Conservation (phyloP, 345 rosid species). For the Iberis pinnata region DNA sequence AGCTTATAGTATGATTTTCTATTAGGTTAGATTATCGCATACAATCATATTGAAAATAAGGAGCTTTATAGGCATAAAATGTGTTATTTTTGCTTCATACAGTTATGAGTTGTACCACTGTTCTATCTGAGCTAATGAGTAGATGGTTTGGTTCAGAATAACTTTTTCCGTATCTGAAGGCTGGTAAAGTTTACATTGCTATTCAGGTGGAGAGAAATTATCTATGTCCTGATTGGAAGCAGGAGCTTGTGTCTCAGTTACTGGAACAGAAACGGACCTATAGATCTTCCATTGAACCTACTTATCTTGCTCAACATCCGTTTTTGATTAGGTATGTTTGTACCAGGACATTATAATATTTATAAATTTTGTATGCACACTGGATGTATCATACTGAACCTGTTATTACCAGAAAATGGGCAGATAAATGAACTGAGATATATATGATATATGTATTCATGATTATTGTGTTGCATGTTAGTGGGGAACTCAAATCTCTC, state of each 20-base stretch:
- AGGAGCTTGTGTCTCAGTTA: conserved; percentile 87
- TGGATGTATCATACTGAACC: conserved; percentile 13
- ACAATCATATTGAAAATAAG: too few relatives aligned
- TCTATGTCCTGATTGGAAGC: conserved; percentile 90
- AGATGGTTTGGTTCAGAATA: conserved; percentile 8
- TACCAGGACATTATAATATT: background rate
- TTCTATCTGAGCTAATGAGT: background rate
- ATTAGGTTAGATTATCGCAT: too few relatives aligned
- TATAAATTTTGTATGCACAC: background rate
- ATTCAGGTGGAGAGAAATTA: conserved; percentile 91
- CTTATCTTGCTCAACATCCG: conserved; percentile 96
- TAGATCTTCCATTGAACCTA: conserved; percentile 38
- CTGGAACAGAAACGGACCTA: conserved; percentile 64
- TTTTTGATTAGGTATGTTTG: conserved; percentile 75
- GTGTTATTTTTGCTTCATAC: background rate
- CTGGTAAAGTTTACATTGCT: conserved; percentile 55
- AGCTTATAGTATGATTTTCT: too few relatives aligned
- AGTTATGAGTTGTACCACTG: background rate
- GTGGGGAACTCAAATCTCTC: too few relatives aligned
- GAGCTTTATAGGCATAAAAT: too few relatives aligned
- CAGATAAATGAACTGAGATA: conserved; percentile 77
- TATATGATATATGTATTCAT: conserved; percentile 71
- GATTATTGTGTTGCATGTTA: too few relatives aligned
- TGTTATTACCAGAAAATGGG: conserved; percentile 22
- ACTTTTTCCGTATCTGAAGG: conserved; percentile 34